Evolutionary conservation across 768 basidiomycete genomes (phyloP), one percentile per base, ranked within the genome.

Genomic region (Psilocybe cyanescens): DNA sequence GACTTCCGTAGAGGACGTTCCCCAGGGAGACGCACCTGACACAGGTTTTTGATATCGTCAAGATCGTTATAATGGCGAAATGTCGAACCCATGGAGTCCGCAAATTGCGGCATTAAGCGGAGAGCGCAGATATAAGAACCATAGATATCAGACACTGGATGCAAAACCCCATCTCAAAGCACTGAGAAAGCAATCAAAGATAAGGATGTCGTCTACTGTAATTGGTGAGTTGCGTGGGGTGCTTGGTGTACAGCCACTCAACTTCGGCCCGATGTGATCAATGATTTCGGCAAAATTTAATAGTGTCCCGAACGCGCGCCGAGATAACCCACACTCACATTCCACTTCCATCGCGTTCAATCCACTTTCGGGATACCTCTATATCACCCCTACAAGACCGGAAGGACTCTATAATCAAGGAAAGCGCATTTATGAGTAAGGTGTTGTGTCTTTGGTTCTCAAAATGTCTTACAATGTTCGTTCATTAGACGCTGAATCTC

Each of bases 401-500:
- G 11, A 17, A 8, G 9, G 12, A 24, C 16, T 30, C 29, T 19
- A 16, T 39, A 1, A 31, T 51, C 14, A 61, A 61, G 44, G n/a
- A 60, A 29, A 59, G 55, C n/a, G 47, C 63, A 33, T 9, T 50
- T 29, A 70, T 70, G 69, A 68, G 69, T 70, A 57, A 51, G 65
- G 2, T 48, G n/a, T 51, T 31, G 16, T 17, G 48, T 56, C 58
- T 58, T 14, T 47, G 2, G 24, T 44, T 61, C 24, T 44, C 51
- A 48, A 33, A 50, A 49, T 45, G 37, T 24, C 37, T 58, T 29
- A 30, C 24, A 37, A 56, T 62, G 50, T 58, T 58, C 52, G 9
- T 53, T 14, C 54, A 55, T 59, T 65, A 86, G 88, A 95, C 73
- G 72, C 83, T n/a, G 92, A 95, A 65, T 77, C 88, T 17, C 83